Evolutionary conservation across 1,284 basidiomycete genomes (phyloP).

Genomic region (Puccinia triticina): DNA sequence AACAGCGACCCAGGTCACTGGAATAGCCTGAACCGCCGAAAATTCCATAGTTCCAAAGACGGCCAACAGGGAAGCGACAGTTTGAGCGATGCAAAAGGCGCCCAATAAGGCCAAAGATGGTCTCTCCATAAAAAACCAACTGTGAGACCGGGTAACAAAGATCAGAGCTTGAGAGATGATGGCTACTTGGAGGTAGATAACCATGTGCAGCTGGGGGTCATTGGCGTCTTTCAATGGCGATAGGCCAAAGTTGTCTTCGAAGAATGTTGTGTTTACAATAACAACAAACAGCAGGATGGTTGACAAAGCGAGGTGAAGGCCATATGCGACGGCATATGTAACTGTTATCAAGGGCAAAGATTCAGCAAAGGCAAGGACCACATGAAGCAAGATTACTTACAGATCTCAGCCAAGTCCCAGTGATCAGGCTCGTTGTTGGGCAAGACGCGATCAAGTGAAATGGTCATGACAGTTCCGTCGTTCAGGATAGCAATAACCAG

Average conservation of each 20-base stretch:
- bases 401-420: constrained; percentile 96
- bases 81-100: constrained; percentile 51
- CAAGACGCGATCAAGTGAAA: constrained; percentile 93
- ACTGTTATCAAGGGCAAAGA: constrained; percentile 60
- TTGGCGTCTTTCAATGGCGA: constrained; percentile 30
- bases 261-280: constrained; percentile 85
- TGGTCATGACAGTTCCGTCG: constrained; percentile 77
- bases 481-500: constrained; percentile 78
- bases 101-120: constrained; percentile 67
- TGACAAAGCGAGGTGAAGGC: constrained; percentile 84
- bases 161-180: constrained; percentile 98
- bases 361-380: no score
- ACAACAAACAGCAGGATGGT: constrained; percentile 81
- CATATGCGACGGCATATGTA: constrained; percentile 90
- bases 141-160: constrained; percentile 93
- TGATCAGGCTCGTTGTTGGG: constrained; percentile 83
- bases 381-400: not conserved
- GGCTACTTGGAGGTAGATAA: constrained; percentile 71
- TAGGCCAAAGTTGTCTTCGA: constrained; percentile 83
- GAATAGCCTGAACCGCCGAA: constrained; percentile 58
- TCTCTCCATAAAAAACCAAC: constrained; percentile 97
- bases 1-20: constrained; percentile 93
- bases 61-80: constrained; percentile 42
- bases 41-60: constrained; percentile 40
- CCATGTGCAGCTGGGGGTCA: constrained; percentile 68